Conservation (phyloP, 2,329 filamentous ascomycete genomes). For the Sclerotinia minor region DNA sequence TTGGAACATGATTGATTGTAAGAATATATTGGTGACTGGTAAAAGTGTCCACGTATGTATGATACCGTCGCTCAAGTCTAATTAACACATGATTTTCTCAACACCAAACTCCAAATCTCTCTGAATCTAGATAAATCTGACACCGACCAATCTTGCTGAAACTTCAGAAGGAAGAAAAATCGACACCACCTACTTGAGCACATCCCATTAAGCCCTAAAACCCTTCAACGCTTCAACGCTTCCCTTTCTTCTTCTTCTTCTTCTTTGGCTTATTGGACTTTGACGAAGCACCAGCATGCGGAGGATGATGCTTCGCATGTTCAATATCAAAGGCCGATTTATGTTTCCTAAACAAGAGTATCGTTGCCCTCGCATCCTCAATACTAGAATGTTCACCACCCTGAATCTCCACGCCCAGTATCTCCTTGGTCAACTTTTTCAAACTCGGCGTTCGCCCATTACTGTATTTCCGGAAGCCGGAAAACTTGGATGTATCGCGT, state of each 20-base stretch:
- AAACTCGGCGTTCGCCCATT: constrained; percentile 69
- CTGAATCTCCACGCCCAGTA: constrained; percentile 64
- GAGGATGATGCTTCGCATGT: constrained; percentile 64
- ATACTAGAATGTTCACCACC: constrained; percentile 64
- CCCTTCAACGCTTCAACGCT: constrained; percentile 27
- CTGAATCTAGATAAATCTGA: background rate
- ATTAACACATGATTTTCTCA: background rate
- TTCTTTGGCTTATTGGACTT: constrained; percentile 42
- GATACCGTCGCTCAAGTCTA: background rate
- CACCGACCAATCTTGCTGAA: background rate
- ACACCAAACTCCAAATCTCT: constrained; percentile 12
- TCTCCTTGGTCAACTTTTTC: constrained; percentile 55
- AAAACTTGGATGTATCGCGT: constrained; percentile 79
- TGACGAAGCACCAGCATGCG: constrained; percentile 40
- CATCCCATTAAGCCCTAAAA: background rate
- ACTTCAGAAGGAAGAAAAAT: no score
- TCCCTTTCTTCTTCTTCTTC: constrained; percentile 45
- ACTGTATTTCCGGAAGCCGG: constrained; percentile 69
- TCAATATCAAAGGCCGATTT: constrained; percentile 86
- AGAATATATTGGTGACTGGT: background rate
- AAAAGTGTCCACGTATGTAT: background rate
- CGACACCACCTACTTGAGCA: background rate
- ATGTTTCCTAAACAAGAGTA: constrained; percentile 81
- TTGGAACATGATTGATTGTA: background rate
- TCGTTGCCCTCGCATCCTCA: constrained; percentile 82